Evolutionary conservation across 1,139 yeast genomes (phyloP).

Genomic region (Candida sojae): DNA sequence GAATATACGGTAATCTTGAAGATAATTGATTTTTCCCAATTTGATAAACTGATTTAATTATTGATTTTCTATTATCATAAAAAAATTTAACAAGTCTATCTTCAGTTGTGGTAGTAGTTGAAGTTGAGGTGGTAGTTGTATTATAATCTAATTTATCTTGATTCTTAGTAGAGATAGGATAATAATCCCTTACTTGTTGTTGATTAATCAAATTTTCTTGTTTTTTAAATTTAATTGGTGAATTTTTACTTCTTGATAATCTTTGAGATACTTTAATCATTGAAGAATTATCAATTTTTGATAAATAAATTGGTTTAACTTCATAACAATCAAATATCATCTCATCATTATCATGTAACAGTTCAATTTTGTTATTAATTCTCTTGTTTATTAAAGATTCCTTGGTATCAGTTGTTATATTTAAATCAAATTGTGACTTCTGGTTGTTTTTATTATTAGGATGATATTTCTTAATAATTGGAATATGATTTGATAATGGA

Average conservation of each 20-base stretch:
- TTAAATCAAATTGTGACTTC: no score
- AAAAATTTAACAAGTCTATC: slow-evolving; percentile 8
- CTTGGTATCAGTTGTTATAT: neutral
- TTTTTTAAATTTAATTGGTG: no score
- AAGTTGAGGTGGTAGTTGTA: no score
- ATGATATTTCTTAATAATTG: slow-evolving; percentile 2
- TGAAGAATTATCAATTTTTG: slow-evolving; percentile 10
- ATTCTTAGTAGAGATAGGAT: no score
- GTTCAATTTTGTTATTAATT: neutral
- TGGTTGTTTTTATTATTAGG: neutral
- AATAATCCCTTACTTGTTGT: neutral
- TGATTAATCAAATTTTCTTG: no score
- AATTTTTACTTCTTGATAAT: slow-evolving; percentile 10
- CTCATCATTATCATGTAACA: slow-evolving; percentile 9
- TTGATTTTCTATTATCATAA: slow-evolving; percentile 12
- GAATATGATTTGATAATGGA: slow-evolving; percentile 10
- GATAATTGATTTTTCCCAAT: slow-evolving; percentile 11
- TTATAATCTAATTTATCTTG: no score
- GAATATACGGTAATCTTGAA: slow-evolving; percentile 12
- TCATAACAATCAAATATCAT: slow-evolving; percentile 9
- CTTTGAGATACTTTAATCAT: slow-evolving; percentile 14
- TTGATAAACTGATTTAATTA: slow-evolving; percentile 9
- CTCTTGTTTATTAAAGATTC: neutral
- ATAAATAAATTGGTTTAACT: slow-evolving; percentile 2
- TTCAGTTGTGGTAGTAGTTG: neutral